Base-by-base conservation (phyloP, 805 yeast species). In the Zygotorulaspora danielsina region DNA sequence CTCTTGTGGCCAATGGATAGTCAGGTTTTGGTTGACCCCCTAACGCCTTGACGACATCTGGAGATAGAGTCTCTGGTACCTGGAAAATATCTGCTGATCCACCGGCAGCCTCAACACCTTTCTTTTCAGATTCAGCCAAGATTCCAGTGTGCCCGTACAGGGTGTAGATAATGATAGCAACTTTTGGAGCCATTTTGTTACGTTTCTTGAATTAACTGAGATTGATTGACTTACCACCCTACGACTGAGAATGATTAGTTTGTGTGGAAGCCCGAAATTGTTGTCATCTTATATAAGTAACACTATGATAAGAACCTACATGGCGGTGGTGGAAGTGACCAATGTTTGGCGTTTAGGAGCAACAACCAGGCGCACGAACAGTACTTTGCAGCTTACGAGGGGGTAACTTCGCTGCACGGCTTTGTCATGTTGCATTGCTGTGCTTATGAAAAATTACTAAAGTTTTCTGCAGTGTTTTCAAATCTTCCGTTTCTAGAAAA, bases 111-210 rank as follows among this genome's bases (percentile, higher is more conserved):
- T 75, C 80, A 31, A 84, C 72, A 51, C 95, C 95, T 39, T 65
- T 65, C 65, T 81, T 73, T 56, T 77, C 77, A 31, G 83, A 68
- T 60, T 79, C 76, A 25, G 95, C 94, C 54, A 84, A 55, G 30
- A 69, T 65, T 49, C 79, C 78, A 50, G 82, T 67, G 66, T 87
- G 96, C 45, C 88, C 88, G 69, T 84, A 86, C 51, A 81, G 62
- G 26, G 95, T 81, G 74, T 87, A 87, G 61, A 80, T 77, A 62
- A 87, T 72, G 50, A 87, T 80, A 34, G 87, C 89, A 39, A 80
- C 71, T 65, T 78, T 80, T 36, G 54, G 46, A 34, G 41, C 47
- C 47, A 44, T 44, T 29, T 21, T 10, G 5, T 19, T 19, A 16
- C 12, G 20, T 12, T 33, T 28, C 21, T 26, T 30, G 25, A 34